Evolutionary conservation across 306 rosid genomes (phyloP).

Genomic region (Medicago arabica): DNA sequence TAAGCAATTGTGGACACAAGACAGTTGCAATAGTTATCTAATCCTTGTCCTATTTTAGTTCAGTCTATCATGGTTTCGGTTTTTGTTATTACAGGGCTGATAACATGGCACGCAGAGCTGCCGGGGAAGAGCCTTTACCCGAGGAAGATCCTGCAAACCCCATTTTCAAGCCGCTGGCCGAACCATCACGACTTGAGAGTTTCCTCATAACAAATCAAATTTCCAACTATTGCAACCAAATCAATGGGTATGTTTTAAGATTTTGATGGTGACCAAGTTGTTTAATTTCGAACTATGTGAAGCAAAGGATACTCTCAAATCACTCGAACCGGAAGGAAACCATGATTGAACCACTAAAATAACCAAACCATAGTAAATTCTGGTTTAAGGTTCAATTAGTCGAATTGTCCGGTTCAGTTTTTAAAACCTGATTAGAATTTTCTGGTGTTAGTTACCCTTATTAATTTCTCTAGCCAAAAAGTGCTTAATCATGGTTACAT

Average conservation of each 20-base stretch:
- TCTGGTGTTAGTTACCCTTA: conserved; percentile 15
- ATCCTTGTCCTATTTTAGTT: background rate
- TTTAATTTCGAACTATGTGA: background rate
- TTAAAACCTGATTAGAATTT: background rate
- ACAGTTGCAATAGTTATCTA: background rate
- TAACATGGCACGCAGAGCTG: conserved; percentile 74
- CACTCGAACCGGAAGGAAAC: no score
- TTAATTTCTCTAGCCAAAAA: conserved; percentile 4
- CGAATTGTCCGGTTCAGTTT: background rate
- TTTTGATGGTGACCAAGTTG: background rate
- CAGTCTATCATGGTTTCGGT: background rate
- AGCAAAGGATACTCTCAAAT: conserved; percentile 1
- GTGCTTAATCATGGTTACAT: conserved; percentile 9
- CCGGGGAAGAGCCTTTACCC: conserved; percentile 91
- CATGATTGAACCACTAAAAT: background rate
- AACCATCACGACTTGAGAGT: conserved; percentile 96
- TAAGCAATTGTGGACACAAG: background rate
- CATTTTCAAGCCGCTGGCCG: conserved; percentile 78
- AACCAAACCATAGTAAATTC: background rate
- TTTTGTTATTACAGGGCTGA: conserved; percentile 63
- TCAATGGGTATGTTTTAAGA: conserved; percentile 76
- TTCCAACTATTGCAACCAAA: conserved; percentile 94
- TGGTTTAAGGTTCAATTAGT: background rate
- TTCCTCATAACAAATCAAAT: conserved; percentile 94
- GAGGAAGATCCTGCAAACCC: conserved; percentile 98